These are phyloP conservation scores for Sporothrix sp. DNA, from an alignment of 2,329 filamentous ascomycete genomes.

Conservation along the genomic window DNA sequence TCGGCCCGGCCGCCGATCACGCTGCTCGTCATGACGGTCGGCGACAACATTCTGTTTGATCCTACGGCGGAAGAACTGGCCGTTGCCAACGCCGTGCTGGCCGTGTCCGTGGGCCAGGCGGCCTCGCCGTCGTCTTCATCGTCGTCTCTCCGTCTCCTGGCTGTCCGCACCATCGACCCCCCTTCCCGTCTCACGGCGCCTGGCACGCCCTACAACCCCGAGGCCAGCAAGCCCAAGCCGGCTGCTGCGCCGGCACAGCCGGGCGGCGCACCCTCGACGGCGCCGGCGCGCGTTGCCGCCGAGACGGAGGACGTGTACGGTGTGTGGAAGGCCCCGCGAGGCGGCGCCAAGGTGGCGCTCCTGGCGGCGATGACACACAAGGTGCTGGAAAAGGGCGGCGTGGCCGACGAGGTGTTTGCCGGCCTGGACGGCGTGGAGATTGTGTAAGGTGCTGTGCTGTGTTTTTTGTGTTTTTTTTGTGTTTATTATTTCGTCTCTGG, in stretches of 20 bases:
- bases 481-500: slow-evolving; percentile 8
- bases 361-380: slow-evolving; percentile 66
- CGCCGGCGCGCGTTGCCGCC: slow-evolving; percentile 25
- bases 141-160: slow-evolving; percentile 49
- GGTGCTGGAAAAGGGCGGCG: slow-evolving; percentile 65
- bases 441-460: slow-evolving; percentile 27
- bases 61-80: slow-evolving; percentile 84
- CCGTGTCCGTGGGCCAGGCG: slow-evolving; percentile 62
- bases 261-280: slow-evolving; percentile 28
- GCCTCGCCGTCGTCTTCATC: slow-evolving; percentile 15
- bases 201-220: slow-evolving; percentile 55
- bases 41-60: slow-evolving; percentile 87
- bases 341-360: slow-evolving; percentile 67
- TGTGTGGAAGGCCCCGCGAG: slow-evolving; percentile 78
- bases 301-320: slow-evolving; percentile 54
- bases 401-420: slow-evolving; percentile 77
- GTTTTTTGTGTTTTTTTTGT: not conserved
- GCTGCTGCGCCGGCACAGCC: slow-evolving; percentile 18
- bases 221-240: slow-evolving; percentile 40
- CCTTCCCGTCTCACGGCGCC: slow-evolving; percentile 64
- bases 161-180: slow-evolving; percentile 64
- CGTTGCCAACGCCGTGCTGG: slow-evolving; percentile 81
- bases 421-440: slow-evolving; percentile 69
- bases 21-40: slow-evolving; percentile 78
- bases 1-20: slow-evolving; percentile 70